phyloP scores from a whole-genome alignment of 2,329 filamentous ascomycete species.

The Monilinia laxa region DNA sequence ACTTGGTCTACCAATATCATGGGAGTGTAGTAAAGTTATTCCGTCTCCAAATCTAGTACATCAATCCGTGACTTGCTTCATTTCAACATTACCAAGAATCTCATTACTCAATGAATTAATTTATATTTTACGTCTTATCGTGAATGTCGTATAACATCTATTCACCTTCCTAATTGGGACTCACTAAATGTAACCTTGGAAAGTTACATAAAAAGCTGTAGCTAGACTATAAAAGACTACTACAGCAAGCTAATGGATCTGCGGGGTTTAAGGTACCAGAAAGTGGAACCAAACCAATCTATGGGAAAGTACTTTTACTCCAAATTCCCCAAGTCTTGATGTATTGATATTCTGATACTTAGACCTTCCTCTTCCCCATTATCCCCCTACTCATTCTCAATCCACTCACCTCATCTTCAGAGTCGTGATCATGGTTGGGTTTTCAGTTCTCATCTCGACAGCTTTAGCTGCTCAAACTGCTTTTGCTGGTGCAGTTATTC shows the following conservation, averaged over 20 bases:
- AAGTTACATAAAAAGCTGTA: constrained; percentile 11
- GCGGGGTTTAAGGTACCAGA: neutral
- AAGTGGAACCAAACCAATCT: neutral
- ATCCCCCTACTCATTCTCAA: neutral
- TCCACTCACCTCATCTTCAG: constrained; percentile 7
- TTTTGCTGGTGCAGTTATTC: constrained; percentile 19
- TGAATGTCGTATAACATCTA: constrained; percentile 16
- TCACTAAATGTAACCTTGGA: constrained; percentile 1
- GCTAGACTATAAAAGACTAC: neutral
- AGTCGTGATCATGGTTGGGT: constrained; percentile 21
- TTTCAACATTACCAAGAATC: neutral
- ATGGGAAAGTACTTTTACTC: neutral
- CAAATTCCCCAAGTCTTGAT: neutral
- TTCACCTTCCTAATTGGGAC: constrained; percentile 12
- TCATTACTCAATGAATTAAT: constrained; percentile 1
- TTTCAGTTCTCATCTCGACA: constrained; percentile 20
- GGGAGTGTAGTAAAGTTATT: neutral
- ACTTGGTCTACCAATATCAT: neutral
- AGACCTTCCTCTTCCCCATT: neutral
- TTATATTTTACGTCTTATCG: constrained; percentile 16
- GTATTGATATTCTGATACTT: neutral
- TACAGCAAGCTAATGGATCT: neutral
- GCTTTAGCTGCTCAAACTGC: constrained; percentile 24
- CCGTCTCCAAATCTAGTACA: neutral
- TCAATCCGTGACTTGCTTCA: neutral